Evolutionary conservation across 805 yeast genomes (phyloP), one percentile per base, ranked within the genome.

Genomic region (Schizosaccharomyces japonicus): DNA sequence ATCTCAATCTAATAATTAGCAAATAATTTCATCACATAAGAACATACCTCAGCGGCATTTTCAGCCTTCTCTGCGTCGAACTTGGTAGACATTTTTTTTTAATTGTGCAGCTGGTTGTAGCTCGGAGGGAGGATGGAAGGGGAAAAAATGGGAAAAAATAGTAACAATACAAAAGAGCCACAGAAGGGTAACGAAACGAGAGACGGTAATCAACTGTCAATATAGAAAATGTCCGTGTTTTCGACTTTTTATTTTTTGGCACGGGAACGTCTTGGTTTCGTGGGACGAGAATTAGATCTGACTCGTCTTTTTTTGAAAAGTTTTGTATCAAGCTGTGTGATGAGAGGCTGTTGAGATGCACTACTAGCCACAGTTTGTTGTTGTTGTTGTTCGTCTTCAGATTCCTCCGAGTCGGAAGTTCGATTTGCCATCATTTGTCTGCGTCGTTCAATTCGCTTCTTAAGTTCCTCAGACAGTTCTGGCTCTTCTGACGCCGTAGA

Each of bases 51-150:
- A 64, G 87, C 96, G 56, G 82, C 69, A 67, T 90, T 90, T 52
- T 90, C 95, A 44, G 98, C 95, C 50, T 69, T 71, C 58, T 90
- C 94, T 17, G 98, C 85, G 57, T 78, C 73, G 59, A 83, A 82
- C 39, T 55, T 55, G 17, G 42, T 36, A 21, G 27, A 19, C 33
- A 29, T 42, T 29, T 42, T 17, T 25, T n/a, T 10, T 30, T 10
- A 10, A 30, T 30, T n/a, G n/a, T 30, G 10, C n/a, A 10, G 13
- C n/a, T n/a, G 13, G n/a, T 30, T 30, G 32, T 10, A 30, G 10
- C 32, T 10, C 13, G 13, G 32, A 30, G 10, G n/a, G 32, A 10
- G 32, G 10, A 30, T n/a, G 10, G 32, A 30, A 10, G 10, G n/a
- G 32, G 32, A n/a, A 10, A 10, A 30, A n/a, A n/a, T 10, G 13